These are phyloP conservation scores for Leucaena leucocephala DNA, from an alignment of 306 rosid species.

Conservation along the genomic window DNA sequence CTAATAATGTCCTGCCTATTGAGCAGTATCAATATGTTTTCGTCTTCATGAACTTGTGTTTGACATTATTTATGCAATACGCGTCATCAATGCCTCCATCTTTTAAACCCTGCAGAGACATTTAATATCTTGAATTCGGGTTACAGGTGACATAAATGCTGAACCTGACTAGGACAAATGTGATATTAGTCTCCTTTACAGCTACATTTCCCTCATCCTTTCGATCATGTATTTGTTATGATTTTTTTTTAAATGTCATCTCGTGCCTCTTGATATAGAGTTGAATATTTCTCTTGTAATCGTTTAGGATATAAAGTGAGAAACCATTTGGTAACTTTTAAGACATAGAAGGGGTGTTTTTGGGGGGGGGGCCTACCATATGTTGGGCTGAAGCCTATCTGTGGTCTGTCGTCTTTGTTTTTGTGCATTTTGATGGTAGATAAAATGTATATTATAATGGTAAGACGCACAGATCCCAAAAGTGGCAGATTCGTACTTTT, in stretches of 20 bases:
- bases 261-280: conserved; percentile 5
- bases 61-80: conserved; percentile 12
- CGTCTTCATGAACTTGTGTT: not conserved
- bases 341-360: too few species aligned
- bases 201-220: conserved; percentile 8
- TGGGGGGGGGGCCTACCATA: too few species aligned
- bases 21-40: not conserved
- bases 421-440: not conserved
- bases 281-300: not conserved
- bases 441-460: not conserved
- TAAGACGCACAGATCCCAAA: not conserved
- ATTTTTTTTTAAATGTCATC: not conserved
- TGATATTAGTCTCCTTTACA: not conserved
- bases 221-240: not conserved
- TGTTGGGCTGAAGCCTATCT: not conserved
- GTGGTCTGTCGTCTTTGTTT: not conserved
- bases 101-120: not conserved
- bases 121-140: not conserved
- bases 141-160: not conserved
- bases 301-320: not conserved
- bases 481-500: not conserved
- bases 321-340: not conserved
- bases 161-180: not conserved
- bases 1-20: not conserved
- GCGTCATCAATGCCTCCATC: conserved; percentile 3